Evolutionary conservation across 2,329 filamentous ascomycete genomes (phyloP).

Genomic region (Pseudonectria buxi): DNA sequence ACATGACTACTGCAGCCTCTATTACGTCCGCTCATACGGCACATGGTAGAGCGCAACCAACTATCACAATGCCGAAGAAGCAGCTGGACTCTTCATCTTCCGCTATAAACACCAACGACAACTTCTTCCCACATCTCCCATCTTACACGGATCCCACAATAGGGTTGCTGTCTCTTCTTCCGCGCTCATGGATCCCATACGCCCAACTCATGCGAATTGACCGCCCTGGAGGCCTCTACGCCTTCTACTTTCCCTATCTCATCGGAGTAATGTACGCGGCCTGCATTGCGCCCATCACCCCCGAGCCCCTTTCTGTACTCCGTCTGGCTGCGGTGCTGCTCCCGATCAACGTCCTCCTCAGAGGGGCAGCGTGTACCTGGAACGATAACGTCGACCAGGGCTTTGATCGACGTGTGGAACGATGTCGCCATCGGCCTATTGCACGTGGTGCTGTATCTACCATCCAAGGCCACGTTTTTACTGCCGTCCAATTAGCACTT

Average conservation of each 20-base stretch:
- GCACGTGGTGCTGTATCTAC: conserved; percentile 43
- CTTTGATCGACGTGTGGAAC: conserved; percentile 44
- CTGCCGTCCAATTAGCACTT: conserved; percentile 1
- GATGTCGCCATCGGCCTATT: conserved; percentile 44
- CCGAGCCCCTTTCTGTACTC: conserved; percentile 18
- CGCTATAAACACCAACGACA: too few species aligned
- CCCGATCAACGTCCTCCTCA: conserved; percentile 38
- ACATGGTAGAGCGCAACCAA: too few species aligned
- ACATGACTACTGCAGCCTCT: too few species aligned
- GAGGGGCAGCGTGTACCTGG: conserved; percentile 49
- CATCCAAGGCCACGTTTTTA: conserved; percentile 29
- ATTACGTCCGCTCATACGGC: too few species aligned
- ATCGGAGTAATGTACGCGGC: conserved; percentile 40
- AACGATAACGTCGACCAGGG: conserved; percentile 51
- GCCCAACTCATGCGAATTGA: conserved; percentile 46
- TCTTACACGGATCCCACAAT: conserved; percentile 39
- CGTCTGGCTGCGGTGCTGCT: conserved; percentile 31
- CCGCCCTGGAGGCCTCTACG: conserved; percentile 44
- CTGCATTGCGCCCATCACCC: conserved; percentile 31
- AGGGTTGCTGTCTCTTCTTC: conserved; percentile 37
- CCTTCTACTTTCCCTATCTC: conserved; percentile 44
- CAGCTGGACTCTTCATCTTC: too few species aligned
- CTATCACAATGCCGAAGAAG: too few species aligned
- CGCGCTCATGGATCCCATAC: conserved; percentile 46
- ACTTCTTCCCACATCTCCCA: too few species aligned